Evolutionary conservation across 306 rosid genomes (phyloP).

Genomic region (Trifolium repens): DNA sequence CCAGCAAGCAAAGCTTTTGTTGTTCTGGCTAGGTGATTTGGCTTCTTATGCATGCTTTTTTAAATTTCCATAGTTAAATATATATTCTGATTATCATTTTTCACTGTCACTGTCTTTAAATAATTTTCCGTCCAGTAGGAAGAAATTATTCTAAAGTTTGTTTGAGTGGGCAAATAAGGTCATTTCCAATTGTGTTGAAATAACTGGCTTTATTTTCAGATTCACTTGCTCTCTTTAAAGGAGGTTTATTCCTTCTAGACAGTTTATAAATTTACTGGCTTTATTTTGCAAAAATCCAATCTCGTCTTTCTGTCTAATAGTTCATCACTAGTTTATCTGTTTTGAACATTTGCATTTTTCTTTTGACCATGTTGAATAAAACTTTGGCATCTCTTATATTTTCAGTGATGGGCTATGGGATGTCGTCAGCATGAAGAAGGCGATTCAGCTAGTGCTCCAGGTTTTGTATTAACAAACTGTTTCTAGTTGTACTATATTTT

Average conservation of each 20-base stretch:
- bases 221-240: no score
- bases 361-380: constrained; percentile 20
- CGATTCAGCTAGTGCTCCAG: constrained; percentile 79
- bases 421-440: constrained; percentile 75
- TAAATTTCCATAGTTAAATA: constrained; percentile 19
- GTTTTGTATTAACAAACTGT: constrained; percentile 47
- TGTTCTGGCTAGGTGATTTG: constrained; percentile 82
- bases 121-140: neutral
- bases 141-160: neutral
- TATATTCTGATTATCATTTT: constrained; percentile 22
- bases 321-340: neutral
- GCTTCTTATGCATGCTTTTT: constrained; percentile 39
- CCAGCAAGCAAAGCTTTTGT: constrained; percentile 70
- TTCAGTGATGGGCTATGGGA: constrained; percentile 98
- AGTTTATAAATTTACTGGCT: neutral
- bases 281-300: constrained; percentile 17
- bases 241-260: no score
- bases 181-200: constrained; percentile 10
- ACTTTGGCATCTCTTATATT: constrained; percentile 41
- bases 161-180: constrained; percentile 10
- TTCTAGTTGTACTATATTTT: neutral
- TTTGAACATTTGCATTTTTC: constrained; percentile 12
- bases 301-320: neutral
- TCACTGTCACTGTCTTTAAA: neutral
- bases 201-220: constrained; percentile 8